Conservation (phyloP, 805 yeast genomes). For the Blastobotrys muscicola region DNA sequence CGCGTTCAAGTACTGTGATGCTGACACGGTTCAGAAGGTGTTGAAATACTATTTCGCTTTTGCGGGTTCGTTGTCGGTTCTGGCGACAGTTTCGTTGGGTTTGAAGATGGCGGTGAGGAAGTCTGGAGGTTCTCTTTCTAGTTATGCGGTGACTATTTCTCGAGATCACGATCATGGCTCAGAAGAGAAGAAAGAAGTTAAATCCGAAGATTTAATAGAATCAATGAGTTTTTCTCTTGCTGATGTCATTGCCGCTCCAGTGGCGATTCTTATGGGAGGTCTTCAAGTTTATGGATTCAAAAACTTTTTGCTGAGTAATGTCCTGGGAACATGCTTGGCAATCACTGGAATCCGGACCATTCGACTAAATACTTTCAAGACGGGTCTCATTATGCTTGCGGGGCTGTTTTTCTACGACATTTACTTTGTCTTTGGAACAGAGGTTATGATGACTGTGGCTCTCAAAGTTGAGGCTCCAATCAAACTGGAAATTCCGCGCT, state of each 20-base stretch:
- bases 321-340: conserved; percentile 35
- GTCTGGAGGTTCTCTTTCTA: conserved; percentile 5
- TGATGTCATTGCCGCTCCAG: neutral
- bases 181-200: conserved; percentile 11
- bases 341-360: conserved; percentile 34
- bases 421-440: conserved; percentile 56
- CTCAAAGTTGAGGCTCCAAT: conserved; percentile 45
- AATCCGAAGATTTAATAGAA: conserved; percentile 3
- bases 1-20: conserved; percentile 28
- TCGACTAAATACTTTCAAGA: conserved; percentile 36
- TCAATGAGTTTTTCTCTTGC: conserved; percentile 1
- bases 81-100: conserved; percentile 21
- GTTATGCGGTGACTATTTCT: conserved; percentile 12
- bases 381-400: conserved; percentile 36
- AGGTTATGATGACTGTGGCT: conserved; percentile 57
- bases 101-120: conserved; percentile 7
- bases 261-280: neutral
- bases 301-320: conserved; percentile 42
- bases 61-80: conserved; percentile 29
- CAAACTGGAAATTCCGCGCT: conserved; percentile 38
- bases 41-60: conserved; percentile 31
- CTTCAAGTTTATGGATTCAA: neutral
- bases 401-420: conserved; percentile 54
- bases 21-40: conserved; percentile 24
- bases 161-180: conserved; percentile 56